Conservation (phyloP, 2,329 filamentous ascomycete genomes). For the Cladosporium sp. region DNA sequence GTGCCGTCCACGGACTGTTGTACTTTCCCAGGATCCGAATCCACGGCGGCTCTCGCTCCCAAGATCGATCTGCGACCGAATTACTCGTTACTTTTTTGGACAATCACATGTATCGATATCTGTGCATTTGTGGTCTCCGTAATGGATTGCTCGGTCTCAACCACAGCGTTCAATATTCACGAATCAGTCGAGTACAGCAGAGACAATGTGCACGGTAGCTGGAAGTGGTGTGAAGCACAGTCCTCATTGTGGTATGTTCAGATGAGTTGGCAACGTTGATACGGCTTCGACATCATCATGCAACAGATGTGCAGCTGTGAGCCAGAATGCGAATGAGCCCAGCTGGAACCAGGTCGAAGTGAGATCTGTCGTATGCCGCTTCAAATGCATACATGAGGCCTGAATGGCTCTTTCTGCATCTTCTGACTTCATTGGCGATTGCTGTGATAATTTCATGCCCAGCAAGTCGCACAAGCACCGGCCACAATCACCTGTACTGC, state of each 20-base stretch:
- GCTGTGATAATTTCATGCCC: neutral
- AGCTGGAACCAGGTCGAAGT: neutral
- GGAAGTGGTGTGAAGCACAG: neutral
- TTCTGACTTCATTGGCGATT: neutral
- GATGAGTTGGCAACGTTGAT: neutral
- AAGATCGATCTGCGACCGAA: no score
- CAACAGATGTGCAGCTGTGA: neutral
- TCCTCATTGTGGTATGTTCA: neutral
- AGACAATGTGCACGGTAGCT: neutral
- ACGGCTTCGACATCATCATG: no score
- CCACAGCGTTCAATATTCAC: neutral
- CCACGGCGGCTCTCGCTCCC: no score
- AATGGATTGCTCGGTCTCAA: neutral
- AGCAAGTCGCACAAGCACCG: neutral
- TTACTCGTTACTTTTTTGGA: neutral
- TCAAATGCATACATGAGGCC: neutral
- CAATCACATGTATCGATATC: neutral
- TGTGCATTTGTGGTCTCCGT: neutral
- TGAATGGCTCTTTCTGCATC: neutral
- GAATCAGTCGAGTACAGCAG: neutral
- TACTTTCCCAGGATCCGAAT: neutral
- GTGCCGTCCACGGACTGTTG: neutral
- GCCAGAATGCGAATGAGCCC: neutral
- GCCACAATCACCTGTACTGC: conserved; percentile 42
- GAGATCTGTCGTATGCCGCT: neutral